Conservation (phyloP, 192 early-diverging fungal genomes). For the Chytriomyces hyalinus region DNA sequence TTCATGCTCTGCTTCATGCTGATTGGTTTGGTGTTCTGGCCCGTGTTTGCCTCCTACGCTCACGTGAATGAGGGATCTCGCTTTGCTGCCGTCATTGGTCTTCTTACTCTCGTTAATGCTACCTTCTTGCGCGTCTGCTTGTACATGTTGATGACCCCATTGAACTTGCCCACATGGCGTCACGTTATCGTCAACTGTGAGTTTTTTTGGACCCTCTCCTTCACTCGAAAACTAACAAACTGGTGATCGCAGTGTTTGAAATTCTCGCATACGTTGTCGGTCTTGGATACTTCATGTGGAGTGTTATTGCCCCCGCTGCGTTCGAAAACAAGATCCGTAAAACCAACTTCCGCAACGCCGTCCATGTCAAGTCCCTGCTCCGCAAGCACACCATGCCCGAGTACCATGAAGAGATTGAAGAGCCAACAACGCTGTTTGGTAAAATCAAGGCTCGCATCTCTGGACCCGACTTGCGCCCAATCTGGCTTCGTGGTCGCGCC, state of each 20-base stretch:
- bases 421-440: background rate
- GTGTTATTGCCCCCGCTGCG: background rate
- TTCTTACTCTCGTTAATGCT: background rate
- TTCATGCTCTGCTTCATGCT: constrained; percentile 3
- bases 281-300: background rate
- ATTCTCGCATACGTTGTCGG: background rate
- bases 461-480: constrained; percentile 5
- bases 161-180: background rate
- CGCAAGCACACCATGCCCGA: background rate
- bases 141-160: background rate
- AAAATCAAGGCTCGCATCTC: no score
- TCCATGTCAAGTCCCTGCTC: constrained; percentile 15
- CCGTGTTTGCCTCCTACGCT: constrained; percentile 19
- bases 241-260: background rate
- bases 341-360: constrained; percentile 5
- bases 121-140: background rate
- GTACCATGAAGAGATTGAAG: background rate
- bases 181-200: constrained; percentile 2
- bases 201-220: background rate
- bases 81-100: constrained; percentile 4
- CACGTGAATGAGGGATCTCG: constrained; percentile 18
- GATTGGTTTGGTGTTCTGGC: constrained; percentile 22
- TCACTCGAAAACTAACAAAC: background rate
- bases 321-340: background rate
- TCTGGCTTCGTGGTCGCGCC: constrained; percentile 3